Conservation (phyloP, 2,329 filamentous ascomycete species). For the Beauveria sp. region DNA sequence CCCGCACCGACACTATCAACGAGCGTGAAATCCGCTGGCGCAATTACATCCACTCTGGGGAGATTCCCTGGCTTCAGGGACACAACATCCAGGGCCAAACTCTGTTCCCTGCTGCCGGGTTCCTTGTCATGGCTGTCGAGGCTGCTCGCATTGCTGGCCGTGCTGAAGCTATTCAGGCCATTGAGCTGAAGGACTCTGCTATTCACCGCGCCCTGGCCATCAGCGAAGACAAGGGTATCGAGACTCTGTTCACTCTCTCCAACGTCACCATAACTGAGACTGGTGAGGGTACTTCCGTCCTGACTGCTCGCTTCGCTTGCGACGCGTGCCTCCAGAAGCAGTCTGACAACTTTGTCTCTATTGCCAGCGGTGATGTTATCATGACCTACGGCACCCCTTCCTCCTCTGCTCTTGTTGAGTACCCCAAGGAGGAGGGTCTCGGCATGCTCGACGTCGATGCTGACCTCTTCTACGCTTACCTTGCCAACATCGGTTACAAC, state of each 20-base stretch:
- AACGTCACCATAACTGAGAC: conserved; percentile 10
- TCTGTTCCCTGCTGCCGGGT: conserved; percentile 38
- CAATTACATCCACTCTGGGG: conserved; percentile 37
- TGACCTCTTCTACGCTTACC: conserved; percentile 16
- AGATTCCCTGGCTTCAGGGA: conserved; percentile 47
- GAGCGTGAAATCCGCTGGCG: conserved; percentile 33
- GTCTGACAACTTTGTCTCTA: conserved; percentile 10
- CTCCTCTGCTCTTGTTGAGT: conserved; percentile 8
- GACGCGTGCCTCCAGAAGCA: conserved; percentile 6
- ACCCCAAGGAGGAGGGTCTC: conserved; percentile 10
- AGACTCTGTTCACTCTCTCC: conserved; percentile 12
- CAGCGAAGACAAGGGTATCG: conserved; percentile 12
- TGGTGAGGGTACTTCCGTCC: background rate
- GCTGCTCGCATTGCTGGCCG: conserved; percentile 22
- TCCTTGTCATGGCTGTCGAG: conserved; percentile 35
- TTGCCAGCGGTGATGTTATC: conserved; percentile 11
- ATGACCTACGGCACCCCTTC: conserved; percentile 12
- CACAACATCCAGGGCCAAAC: conserved; percentile 45
- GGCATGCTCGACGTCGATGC: conserved; percentile 10
- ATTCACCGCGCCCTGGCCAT: conserved; percentile 15
- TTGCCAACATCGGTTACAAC: conserved; percentile 17
- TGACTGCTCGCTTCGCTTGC: conserved; percentile 8
- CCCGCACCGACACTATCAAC: conserved; percentile 15
- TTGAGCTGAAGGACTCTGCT: conserved; percentile 12
- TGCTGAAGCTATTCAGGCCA: conserved; percentile 4